Base-by-base conservation (phyloP, 2,329 filamentous ascomycete species). In the Aureobasidium subglaciale region DNA sequence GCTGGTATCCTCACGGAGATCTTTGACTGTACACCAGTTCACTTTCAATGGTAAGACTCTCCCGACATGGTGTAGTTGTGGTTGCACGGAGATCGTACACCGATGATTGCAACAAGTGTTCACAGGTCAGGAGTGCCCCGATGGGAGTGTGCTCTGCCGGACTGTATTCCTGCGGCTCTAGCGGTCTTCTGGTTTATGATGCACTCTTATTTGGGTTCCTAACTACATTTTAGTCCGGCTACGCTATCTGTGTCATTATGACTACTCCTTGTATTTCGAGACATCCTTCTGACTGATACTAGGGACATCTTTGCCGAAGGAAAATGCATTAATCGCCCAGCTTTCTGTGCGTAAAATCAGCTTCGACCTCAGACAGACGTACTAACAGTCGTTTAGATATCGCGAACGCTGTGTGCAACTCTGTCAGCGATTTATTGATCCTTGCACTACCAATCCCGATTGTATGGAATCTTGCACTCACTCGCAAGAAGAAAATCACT, bases 371-470 rank as follows among this genome's bases (percentile, higher is more conserved):
- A 25, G 5, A 11, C 2, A 45, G 10, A 15, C 2, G 13, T 29
- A 37, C 50, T 55, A 13, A 55, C 11, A n/a, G 6, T 24, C 10
- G 6, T n/a, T 5, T 18, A 55, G 50, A 50, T 27, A 56, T 56
- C n/a, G 55, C 55, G 15, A 56, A 56, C 10, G 55, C 40, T 24
- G 43, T 52, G 13, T 46, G 22, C 18, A 56, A 56, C 29, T 34
- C 40, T 27, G 43, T 56, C 37, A 56, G 55, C 29, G 54, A 56
- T 34, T 37, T 56, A 5, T 11, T 56, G 34, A 56, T 56, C 13
- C 54, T 56, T 11, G 54, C 54, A 8, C 54, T 56, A 5, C 54
- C 54, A 4, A 56, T 56, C 25, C 54, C 54, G 13, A 18, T 56
- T 9, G 54, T 56, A 4, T 56, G 54, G 54, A 20, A 38, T 20